phyloP scores from a whole-genome alignment of 1,284 basidiomycete species.

The Bondarzewia mesenterica region DNA sequence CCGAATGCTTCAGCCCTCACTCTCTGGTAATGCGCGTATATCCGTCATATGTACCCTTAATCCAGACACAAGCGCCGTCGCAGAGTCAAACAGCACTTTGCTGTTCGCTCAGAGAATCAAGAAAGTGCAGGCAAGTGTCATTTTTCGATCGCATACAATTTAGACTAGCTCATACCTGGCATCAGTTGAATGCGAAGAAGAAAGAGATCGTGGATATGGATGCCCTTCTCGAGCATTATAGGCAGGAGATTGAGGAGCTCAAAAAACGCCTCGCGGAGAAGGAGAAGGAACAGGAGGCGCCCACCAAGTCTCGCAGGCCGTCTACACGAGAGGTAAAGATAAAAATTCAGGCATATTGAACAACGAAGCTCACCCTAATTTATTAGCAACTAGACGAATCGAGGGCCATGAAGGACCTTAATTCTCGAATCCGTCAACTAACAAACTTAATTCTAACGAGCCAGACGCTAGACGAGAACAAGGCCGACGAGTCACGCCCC shows the following conservation, averaged over 20 bases:
- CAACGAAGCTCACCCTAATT: slow-evolving; percentile 2
- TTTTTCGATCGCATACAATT: background rate
- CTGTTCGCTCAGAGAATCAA: slow-evolving; percentile 88
- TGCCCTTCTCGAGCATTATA: slow-evolving; percentile 85
- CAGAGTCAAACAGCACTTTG: slow-evolving; percentile 79
- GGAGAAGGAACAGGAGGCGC: slow-evolving; percentile 27
- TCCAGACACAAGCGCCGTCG: slow-evolving; percentile 65
- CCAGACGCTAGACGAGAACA: slow-evolving; percentile 64
- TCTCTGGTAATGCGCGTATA: slow-evolving; percentile 92
- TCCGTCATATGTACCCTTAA: slow-evolving; percentile 96
- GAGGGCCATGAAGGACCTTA: slow-evolving; percentile 74
- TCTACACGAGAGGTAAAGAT: slow-evolving; percentile 58
- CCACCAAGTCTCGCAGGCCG: slow-evolving; percentile 33
- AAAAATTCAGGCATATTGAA: slow-evolving; percentile 7
- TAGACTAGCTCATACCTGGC: slow-evolving; percentile 12
- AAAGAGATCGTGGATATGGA: slow-evolving; percentile 92
- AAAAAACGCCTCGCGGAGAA: slow-evolving; percentile 60
- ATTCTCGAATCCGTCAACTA: slow-evolving; percentile 74
- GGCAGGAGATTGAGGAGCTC: slow-evolving; percentile 85
- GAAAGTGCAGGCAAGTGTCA: slow-evolving; percentile 57
- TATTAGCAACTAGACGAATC: slow-evolving; percentile 68
- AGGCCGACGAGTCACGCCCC: slow-evolving; percentile 63
- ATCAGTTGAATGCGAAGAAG: slow-evolving; percentile 76
- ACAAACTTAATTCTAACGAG: slow-evolving; percentile 85
- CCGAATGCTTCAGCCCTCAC: slow-evolving; percentile 88